These are phyloP conservation scores for Globisporangium uncinulatum DNA, from an alignment of 352 stramenopile genomes.

Conservation along the genomic window DNA sequence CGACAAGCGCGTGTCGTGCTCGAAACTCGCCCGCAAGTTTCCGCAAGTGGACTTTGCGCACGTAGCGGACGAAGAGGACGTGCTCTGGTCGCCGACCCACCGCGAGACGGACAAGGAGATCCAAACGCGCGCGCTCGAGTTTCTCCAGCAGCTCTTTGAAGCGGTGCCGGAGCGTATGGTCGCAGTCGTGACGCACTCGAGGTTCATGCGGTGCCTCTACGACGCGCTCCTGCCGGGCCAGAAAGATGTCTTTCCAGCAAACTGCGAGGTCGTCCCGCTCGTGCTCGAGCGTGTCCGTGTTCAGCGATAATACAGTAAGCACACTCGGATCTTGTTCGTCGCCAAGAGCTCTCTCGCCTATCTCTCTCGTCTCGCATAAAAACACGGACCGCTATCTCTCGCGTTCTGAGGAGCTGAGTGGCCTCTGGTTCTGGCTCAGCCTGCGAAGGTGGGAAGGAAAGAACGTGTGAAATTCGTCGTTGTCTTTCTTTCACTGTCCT, in stretches of 20 bases:
- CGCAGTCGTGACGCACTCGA: conserved; percentile 57
- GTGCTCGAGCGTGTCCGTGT: conserved; percentile 20
- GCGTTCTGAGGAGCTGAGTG: too few relatives aligned
- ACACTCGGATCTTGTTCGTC: too few relatives aligned
- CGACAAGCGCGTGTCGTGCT: conserved; percentile 48
- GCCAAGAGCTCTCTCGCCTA: too few relatives aligned
- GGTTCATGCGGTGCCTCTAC: conserved; percentile 60
- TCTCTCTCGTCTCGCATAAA: too few relatives aligned
- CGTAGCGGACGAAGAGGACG: conserved; percentile 48
- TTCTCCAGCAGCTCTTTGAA: conserved; percentile 35
- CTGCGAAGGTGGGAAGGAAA: too few relatives aligned
- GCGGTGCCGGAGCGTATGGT: conserved; percentile 48
- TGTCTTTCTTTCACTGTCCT: too few relatives aligned
- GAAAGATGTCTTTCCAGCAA: conserved; percentile 25
- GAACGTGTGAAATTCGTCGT: too few relatives aligned
- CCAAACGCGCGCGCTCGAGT: conserved; percentile 30
- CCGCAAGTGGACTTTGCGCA: conserved; percentile 48
- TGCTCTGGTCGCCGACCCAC: conserved; percentile 46
- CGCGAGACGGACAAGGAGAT: conserved; percentile 64
- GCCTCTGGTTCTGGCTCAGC: too few relatives aligned
- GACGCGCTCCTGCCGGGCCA: conserved; percentile 31
- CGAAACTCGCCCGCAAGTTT: conserved; percentile 44
- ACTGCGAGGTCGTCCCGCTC: conserved; percentile 48
- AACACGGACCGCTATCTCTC: too few relatives aligned
- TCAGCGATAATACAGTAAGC: conserved; percentile 1